Evolutionary conservation across 805 yeast genomes (phyloP), one percentile per base, ranked within the genome.

Genomic region (Kazachstania viticola): DNA sequence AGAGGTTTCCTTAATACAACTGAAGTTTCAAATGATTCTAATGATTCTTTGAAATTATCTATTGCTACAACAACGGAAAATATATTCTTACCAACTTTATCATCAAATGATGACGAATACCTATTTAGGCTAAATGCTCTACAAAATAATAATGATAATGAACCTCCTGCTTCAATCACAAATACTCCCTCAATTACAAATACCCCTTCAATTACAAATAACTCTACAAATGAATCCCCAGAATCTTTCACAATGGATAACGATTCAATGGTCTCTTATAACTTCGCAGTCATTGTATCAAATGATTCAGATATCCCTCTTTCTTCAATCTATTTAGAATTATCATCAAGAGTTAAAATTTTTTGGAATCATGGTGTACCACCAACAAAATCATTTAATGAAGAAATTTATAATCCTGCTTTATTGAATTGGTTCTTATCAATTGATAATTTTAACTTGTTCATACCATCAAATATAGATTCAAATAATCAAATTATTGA

Each of bases 301-400:
- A 42, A 71, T 1, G 45, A 52, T 16, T 65, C 61, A 31, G 66
- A 62, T 23, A 56, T 63, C 2, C 33, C 52, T 2, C 46, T 67
- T 3, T 54, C 62, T 16, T 56, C 54, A 24, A 45, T 72, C 21
- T 52, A 54, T 25, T 43, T 68, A 9, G 67, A 64, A 31, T 55
- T 73, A 31, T 61, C 56, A 33, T 62, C 74, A 2, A 38, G 53
- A 4, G 61, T 66, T 5, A 57, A 62, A 32, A 59, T 70, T 3
- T 51, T 62, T 35, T 73, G 79, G 79, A 71, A 71, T 4, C 56
- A 62, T 23, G 71, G 71, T 9, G 70, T 72, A 12, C 71, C 71
- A 1, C 66, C 67, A 25, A 61, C 65, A 31, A 64, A 63, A 32
- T 35, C 57, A 4, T 60, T 58, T 25, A 49, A 53, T 21, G 66